Evolutionary conservation across 2,329 filamentous ascomycete species (phyloP).

Genomic region (Claviceps pazoutovae): DNA sequence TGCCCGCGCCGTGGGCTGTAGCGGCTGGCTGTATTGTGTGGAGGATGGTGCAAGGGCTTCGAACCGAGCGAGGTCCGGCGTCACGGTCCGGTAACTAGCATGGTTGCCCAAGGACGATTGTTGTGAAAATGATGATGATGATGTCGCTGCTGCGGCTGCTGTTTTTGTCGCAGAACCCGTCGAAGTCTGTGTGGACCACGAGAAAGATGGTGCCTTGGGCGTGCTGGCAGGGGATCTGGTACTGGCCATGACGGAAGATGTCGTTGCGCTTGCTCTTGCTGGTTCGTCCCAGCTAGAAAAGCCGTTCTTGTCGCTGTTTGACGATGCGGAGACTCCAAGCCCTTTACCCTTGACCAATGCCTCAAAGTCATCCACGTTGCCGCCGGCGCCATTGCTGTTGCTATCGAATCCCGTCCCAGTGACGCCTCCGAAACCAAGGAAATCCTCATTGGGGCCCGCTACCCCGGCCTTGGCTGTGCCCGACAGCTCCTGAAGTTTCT

Average conservation of each 20-base stretch:
- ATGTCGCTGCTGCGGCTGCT: not conserved
- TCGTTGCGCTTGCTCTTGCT: not conserved
- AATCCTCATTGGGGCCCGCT: constrained; percentile 44
- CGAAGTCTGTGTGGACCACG: constrained; percentile 48
- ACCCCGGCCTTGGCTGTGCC: constrained; percentile 39
- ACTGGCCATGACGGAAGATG: constrained; percentile 20
- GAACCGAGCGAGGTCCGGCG: constrained; percentile 43
- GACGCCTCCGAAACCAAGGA: constrained; percentile 56
- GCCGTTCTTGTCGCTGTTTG: constrained; percentile 28
- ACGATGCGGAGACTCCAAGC: constrained; percentile 19
- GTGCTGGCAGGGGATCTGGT: constrained; percentile 22
- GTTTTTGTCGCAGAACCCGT: constrained; percentile 17
- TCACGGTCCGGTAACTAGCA: constrained; percentile 39
- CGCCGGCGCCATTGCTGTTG: constrained; percentile 26
- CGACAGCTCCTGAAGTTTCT: constrained; percentile 74
- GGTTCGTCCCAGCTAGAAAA: constrained; percentile 35
- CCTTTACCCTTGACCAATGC: constrained; percentile 64
- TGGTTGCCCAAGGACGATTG: constrained; percentile 14
- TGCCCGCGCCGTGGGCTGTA: constrained; percentile 29
- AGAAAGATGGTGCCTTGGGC: constrained; percentile 38
- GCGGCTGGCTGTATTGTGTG: constrained; percentile 49
- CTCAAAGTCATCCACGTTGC: constrained; percentile 67
- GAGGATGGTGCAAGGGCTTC: constrained; percentile 41
- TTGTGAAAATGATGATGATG: constrained; percentile 6
- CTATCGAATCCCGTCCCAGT: constrained; percentile 44